Base-by-base conservation (phyloP, 495 filamentous ascomycete species). In the Staphylotrichum tortipilum region DNA sequence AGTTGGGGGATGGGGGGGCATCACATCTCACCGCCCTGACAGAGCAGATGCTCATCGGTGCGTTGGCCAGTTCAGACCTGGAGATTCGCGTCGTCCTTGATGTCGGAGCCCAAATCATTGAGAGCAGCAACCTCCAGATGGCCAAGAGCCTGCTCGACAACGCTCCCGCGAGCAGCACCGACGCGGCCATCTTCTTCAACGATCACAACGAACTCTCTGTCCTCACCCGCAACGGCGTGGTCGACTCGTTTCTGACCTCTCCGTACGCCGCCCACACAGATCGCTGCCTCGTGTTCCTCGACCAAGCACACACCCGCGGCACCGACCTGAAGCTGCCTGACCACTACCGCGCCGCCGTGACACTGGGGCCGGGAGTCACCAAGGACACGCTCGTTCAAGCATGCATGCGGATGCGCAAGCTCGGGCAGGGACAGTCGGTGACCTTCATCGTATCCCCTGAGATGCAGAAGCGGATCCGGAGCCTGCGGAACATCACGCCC, bases 341-440 rank as follows among this genome's bases (percentile, higher is more conserved):
- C 0, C 14, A 69, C 11, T 81, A 79, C 48, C 64, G 77, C 11
- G 87, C 82, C 3, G 82, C 82, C 2, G 77, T 92, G 4, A 89
- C 83, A 0, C 67, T 91, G 0, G 84, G 85, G 0, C 72, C 81
- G 1, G 67, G 71, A n/a, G 63, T 85, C 7, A 83, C 83, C 0
- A 89, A 90, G 58, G 85, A 90, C 43, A 73, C 75, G 36, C 62
- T 86, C 1, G 82, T 88, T 0, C 87, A 92, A 79, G 82, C 81
- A 4, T 85, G 81, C 46, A 85, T 83, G 79, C 58, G 81, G 39
- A 80, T 84, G 80, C 58, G 81, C 43, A 76, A 78, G 53, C 66
- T 85, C 4, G 80, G 79, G 1, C 52, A 71, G 15, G 79, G 81
- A 0, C 82, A 85, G 46, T 81, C 81, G 0, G 77, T 86, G 0